phyloP scores from a whole-genome alignment of 495 filamentous ascomycete species.

The Evernia prunastri region DNA sequence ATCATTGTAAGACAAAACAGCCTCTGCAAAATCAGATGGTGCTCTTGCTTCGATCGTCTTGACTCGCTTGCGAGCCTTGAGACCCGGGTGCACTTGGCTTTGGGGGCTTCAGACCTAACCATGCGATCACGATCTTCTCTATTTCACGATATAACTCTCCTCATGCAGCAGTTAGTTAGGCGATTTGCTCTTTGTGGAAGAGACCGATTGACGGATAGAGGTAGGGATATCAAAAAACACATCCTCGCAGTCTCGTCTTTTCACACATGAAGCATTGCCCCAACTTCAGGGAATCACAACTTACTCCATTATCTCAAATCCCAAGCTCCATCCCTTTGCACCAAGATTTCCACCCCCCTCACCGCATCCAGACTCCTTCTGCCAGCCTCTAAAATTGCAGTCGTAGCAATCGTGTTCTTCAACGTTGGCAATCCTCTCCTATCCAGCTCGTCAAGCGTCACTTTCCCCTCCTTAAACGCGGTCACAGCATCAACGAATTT shows the following conservation, averaged over 20 bases:
- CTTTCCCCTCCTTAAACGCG: conserved; percentile 62
- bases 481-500: conserved; percentile 90
- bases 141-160: too few species aligned
- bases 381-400: conserved; percentile 84
- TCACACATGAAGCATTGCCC: neutral
- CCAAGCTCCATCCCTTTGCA: conserved; percentile 53
- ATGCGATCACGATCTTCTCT: too few species aligned
- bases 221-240: neutral
- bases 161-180: neutral
- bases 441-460: conserved; percentile 70
- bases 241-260: neutral
- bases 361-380: conserved; percentile 74
- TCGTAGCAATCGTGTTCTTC: conserved; percentile 82
- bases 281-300: neutral
- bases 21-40: too few species aligned
- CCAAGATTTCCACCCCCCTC: conserved; percentile 65
- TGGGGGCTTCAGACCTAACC: too few species aligned
- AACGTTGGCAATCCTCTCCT: conserved; percentile 74
- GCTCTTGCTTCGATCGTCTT: too few species aligned
- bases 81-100: too few species aligned
- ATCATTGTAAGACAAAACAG: too few species aligned
- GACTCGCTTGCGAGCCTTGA: too few species aligned
- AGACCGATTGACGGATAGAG: neutral
- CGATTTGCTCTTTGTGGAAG: neutral
- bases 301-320: conserved; percentile 51